These are phyloP conservation scores for Pleurotus eryngii DNA, from an alignment of 768 basidiomycete species.

Conservation along the genomic window DNA sequence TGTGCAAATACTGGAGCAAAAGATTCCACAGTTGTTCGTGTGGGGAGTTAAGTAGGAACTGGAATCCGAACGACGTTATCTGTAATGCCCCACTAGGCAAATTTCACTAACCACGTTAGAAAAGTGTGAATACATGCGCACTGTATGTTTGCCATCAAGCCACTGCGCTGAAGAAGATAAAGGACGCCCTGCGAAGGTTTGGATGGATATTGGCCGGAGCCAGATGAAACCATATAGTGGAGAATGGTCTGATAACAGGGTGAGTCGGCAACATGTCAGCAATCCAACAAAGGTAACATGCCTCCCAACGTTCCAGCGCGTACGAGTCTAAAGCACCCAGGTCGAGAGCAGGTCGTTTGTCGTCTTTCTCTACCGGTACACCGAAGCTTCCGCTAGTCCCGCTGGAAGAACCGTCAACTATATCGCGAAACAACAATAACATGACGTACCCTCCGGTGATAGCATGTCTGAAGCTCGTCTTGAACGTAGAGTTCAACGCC, in stretches of 20 bases:
- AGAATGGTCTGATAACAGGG: constrained; percentile 71
- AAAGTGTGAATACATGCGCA: constrained; percentile 29
- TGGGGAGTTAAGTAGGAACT: constrained; percentile 91
- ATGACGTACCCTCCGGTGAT: constrained; percentile 77
- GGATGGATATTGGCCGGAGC: constrained; percentile 67
- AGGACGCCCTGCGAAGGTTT: constrained; percentile 83
- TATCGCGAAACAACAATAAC: not conserved
- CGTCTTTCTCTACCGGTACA: constrained; percentile 63
- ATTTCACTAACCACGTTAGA: too few species aligned
- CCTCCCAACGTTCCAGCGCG: constrained; percentile 91
- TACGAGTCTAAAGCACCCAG: constrained; percentile 72
- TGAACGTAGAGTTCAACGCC: constrained; percentile 72
- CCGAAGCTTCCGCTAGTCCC: constrained; percentile 84
- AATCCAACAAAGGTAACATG: constrained; percentile 23
- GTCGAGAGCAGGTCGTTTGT: constrained; percentile 50
- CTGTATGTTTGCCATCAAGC: constrained; percentile 78
- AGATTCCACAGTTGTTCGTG: constrained; percentile 96
- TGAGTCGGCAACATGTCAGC: not conserved
- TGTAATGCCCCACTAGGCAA: constrained; percentile 51
- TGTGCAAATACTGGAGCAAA: constrained; percentile 83
- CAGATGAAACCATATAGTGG: constrained; percentile 97
- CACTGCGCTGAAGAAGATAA: constrained; percentile 77
- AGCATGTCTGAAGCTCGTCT: constrained; percentile 75
- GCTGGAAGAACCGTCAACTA: constrained; percentile 31
- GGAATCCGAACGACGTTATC: constrained; percentile 94